Evolutionary conservation across 2,329 filamentous ascomycete genomes (phyloP), one percentile per base, ranked within the genome.

Genomic region (Diaporthe velutina): DNA sequence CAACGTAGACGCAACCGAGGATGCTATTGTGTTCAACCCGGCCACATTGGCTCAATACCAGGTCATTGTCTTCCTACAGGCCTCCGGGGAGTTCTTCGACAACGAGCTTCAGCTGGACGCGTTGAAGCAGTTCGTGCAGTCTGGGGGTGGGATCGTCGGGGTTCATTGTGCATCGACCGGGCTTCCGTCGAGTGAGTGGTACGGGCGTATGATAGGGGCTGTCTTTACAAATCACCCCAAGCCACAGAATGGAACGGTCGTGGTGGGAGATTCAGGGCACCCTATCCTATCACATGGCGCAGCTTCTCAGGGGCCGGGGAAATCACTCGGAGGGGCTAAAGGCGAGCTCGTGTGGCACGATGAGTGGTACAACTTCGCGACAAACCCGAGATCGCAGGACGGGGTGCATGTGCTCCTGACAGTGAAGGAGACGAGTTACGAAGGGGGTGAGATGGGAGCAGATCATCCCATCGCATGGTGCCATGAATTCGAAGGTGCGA

Each of bases 341-440:
- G 1, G 19, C 22, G 28, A 78, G 55, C 80, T 80, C 76, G 71
- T 76, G 7, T 85, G 81, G 81, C 80, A 83, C 71, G 84, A 86
- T 68, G 84, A 86, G 77, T 86, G 84, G 84, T 86, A 86, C 78
- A 85, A 85, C 74, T 86, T 85, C 74, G 76, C 78, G 67, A n/a
- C 71, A 42, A 82, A 82, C 54, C 82, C 81, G 4, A 78, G 80
- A 40, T 54, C 67, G 15, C 78, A 78, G 33, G 58, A 67, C 4
- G 78, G 78, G 42, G 79, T 84, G 13, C 78, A 80, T 40, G 78
- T 85, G 13, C 78, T 86, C n/a, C 72, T 85, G 50, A 77, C 79
- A 0, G 83, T 83, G 35, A 83, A 84, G 60, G 83, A 85, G 77
- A 74, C 74, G 19, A 80, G 77, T 9, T 86, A 83, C 70, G 19